Evolutionary conservation across 73 alveolate species (phyloP).

Genomic region (Diophrys sp.): DNA sequence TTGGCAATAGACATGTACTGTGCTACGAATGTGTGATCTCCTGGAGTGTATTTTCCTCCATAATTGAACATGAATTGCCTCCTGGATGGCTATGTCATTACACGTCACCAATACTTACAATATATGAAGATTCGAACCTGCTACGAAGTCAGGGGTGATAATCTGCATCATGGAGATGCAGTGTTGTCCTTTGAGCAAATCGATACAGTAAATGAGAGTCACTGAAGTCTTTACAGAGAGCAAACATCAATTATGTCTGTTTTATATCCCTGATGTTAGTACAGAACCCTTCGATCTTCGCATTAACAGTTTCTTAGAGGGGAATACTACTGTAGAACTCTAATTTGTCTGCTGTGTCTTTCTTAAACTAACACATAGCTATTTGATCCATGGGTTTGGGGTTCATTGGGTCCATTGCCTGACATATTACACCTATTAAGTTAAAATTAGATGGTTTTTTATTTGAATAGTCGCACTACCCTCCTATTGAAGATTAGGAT

Average conservation of each 20-base stretch:
- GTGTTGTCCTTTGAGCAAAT: constrained; percentile 26
- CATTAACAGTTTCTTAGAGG: background rate
- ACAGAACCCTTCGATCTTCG: constrained; percentile 27
- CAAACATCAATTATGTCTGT: constrained; percentile 18
- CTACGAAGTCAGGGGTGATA: constrained; percentile 5
- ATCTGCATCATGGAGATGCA: constrained; percentile 40
- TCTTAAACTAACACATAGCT: constrained; percentile 12
- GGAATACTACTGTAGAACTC: constrained; percentile 12
- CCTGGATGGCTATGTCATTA: constrained; percentile 13
- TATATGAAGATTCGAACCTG: constrained; percentile 28
- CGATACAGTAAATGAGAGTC: constrained; percentile 32
- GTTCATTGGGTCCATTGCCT: background rate
- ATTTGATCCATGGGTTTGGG: constrained; percentile 8
- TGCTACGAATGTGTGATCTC: constrained; percentile 25
- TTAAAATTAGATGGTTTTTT: constrained; percentile 23
- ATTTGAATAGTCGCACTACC: constrained; percentile 36
- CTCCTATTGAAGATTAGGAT: constrained; percentile 33
- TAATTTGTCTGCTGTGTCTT: constrained; percentile 39
- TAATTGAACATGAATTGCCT: constrained; percentile 28
- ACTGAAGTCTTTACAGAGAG: constrained; percentile 32
- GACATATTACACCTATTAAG: background rate
- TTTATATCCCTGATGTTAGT: constrained; percentile 15
- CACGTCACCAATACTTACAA: background rate
- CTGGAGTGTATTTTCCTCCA: constrained; percentile 21
- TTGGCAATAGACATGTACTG: constrained; percentile 26